phyloP scores from a whole-genome alignment of 768 basidiomycete species.

The Crucibulum laeve region DNA sequence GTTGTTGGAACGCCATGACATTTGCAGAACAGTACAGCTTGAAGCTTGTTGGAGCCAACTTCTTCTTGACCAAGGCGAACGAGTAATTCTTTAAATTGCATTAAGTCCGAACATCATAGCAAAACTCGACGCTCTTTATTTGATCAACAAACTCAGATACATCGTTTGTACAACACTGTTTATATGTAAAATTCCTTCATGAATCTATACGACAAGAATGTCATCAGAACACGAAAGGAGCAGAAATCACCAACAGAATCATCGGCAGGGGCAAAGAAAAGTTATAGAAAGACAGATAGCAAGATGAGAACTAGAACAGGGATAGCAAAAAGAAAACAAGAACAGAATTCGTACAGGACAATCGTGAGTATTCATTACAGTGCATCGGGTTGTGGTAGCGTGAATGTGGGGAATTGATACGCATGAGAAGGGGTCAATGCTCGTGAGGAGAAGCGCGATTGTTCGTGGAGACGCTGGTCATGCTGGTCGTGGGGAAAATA shows the following conservation, averaged over 20 bases:
- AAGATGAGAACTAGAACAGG: neutral
- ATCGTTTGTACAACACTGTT: too few relatives aligned
- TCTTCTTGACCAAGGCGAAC: conserved; percentile 38
- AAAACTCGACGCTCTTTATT: neutral
- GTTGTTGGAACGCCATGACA: conserved; percentile 48
- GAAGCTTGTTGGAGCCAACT: conserved; percentile 57
- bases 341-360: neutral
- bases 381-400: neutral
- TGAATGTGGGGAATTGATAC: neutral
- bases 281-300: neutral
- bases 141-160: neutral
- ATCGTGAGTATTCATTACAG: neutral
- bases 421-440: too few relatives aligned
- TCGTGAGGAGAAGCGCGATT: neutral
- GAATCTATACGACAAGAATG: neutral
- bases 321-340: neutral
- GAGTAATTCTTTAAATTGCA: conserved; percentile 6
- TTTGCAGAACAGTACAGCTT: conserved; percentile 51
- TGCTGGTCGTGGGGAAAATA: neutral
- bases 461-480: neutral
- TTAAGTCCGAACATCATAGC: neutral
- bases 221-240: neutral
- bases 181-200: neutral
- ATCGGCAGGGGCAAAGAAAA: neutral
- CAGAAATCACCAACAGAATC: neutral